These are phyloP conservation scores for Erigeron philadelphicus DNA, from an alignment of 140 eudicot genomes.

Conservation along the genomic window DNA sequence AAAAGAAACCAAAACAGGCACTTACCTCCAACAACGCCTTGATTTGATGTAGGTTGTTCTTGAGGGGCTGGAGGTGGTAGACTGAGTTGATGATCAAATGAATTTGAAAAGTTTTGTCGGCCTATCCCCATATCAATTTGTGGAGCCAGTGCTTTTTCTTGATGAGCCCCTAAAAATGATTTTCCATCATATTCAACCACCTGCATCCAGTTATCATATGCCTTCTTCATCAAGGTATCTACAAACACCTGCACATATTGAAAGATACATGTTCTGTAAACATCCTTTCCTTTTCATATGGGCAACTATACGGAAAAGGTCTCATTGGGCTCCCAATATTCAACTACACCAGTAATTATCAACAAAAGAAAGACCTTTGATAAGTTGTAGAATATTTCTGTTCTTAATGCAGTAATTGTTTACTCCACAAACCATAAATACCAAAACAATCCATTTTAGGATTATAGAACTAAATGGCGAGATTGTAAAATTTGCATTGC, in stretches of 20 bases:
- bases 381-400: too few species aligned
- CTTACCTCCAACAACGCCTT: constrained; percentile 58
- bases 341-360: too few species aligned
- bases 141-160: constrained; percentile 34
- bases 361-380: too few species aligned
- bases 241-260: constrained; percentile 59
- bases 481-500: too few species aligned
- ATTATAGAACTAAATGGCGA: too few species aligned
- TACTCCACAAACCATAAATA: too few species aligned
- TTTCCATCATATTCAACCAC: constrained; percentile 91
- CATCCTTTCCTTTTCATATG: background rate
- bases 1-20: constrained; percentile 4
- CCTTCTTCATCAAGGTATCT: constrained; percentile 87
- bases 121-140: constrained; percentile 37
- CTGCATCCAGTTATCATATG: constrained; percentile 93
- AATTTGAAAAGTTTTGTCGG: constrained; percentile 43
- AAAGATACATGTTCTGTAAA: background rate
- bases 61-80: constrained; percentile 53
- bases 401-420: too few species aligned
- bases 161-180: constrained; percentile 63
- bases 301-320: background rate
- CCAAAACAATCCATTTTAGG: too few species aligned
- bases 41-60: constrained; percentile 53
- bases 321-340: background rate
- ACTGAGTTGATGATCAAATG: constrained; percentile 49